Evolutionary conservation across 371 early-diverging fungal species (phyloP).

Genomic region (Haplosporangium sp.): DNA sequence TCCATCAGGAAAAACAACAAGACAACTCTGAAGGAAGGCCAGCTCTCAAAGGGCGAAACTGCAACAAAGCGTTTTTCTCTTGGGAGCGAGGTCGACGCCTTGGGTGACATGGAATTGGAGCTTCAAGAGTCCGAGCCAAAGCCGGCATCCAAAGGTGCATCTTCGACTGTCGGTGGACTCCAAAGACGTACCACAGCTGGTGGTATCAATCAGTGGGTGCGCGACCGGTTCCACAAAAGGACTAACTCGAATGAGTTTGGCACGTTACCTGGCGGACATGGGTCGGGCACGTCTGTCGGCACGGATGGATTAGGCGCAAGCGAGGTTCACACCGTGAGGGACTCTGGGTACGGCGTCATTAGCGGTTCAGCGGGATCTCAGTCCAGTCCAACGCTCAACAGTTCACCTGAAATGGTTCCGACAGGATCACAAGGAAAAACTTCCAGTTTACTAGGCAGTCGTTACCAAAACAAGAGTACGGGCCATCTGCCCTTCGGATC

Average conservation of each 20-base stretch:
- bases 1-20: conserved; percentile 41
- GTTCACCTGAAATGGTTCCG: conserved; percentile 21
- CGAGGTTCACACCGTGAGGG: conserved; percentile 18
- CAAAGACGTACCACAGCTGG: conserved; percentile 6
- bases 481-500: conserved; percentile 43
- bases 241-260: conserved; percentile 37
- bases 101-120: conserved; percentile 22
- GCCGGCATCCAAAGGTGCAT: conserved; percentile 17
- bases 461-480: conserved; percentile 44
- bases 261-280: conserved; percentile 7
- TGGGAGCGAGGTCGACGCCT: conserved; percentile 28
- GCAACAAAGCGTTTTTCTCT: conserved; percentile 27
- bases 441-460: conserved; percentile 18
- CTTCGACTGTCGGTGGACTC: background rate
- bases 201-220: conserved; percentile 44
- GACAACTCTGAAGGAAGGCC: conserved; percentile 13
- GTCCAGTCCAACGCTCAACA: conserved; percentile 4
- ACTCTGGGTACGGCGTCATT: conserved; percentile 39
- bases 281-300: conserved; percentile 15
- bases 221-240: conserved; percentile 45
- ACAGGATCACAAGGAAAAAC: background rate
- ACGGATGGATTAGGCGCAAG: conserved; percentile 1
- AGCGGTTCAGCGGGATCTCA: conserved; percentile 12
- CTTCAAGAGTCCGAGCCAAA: conserved; percentile 10
- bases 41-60: background rate